These are phyloP conservation scores for Lactarius vividus DNA, from an alignment of 768 basidiomycete species.

Conservation along the genomic window DNA sequence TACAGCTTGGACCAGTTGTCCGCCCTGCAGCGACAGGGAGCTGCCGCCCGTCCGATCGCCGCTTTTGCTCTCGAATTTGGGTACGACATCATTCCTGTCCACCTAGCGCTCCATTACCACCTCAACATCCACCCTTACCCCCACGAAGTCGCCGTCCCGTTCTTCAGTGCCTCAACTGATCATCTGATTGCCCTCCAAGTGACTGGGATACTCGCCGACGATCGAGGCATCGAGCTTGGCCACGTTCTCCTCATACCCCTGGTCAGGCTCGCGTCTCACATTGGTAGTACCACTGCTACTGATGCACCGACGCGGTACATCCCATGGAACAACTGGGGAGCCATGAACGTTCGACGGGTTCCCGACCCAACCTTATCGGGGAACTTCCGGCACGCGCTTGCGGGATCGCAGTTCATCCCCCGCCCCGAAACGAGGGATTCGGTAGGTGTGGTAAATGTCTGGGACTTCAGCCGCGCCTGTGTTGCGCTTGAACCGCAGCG, in stretches of 20 bases:
- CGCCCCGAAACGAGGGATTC: not conserved
- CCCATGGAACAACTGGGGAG: constrained; percentile 15
- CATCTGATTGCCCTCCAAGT: constrained; percentile 11
- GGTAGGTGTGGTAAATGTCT: not conserved
- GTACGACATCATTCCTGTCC: not conserved
- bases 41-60: not conserved
- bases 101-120: not conserved
- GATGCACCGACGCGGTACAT: constrained; percentile 1
- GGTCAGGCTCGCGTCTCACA: not conserved
- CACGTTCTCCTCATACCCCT: constrained; percentile 14
- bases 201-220: not conserved
- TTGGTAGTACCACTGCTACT: not conserved
- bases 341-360: not conserved
- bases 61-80: constrained; percentile 11
- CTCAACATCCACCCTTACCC: constrained; percentile 9
- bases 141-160: constrained; percentile 8
- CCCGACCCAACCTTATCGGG: not conserved
- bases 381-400: not conserved
- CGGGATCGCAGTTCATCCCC: constrained; percentile 7
- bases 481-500: not conserved
- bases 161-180: constrained; percentile 3
- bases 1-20: not conserved
- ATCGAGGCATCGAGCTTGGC: not conserved
- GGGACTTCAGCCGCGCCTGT: constrained; percentile 9
- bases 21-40: not conserved